Base-by-base conservation (phyloP, 805 yeast genomes). In the Candida mattraensis region DNA sequence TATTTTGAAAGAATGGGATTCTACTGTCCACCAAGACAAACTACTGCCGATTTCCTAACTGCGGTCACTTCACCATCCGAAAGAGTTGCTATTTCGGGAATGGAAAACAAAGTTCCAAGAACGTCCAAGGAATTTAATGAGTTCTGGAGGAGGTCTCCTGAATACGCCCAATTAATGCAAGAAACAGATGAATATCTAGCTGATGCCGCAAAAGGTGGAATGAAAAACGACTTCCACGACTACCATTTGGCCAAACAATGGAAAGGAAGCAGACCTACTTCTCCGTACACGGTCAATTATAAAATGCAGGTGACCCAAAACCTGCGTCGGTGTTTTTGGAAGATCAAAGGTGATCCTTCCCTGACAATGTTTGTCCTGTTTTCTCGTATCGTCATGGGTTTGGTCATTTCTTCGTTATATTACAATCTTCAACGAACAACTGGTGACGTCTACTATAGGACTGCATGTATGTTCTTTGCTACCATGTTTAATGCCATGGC, bases 381-480 rank as follows among this genome's bases (percentile, higher is more conserved):
- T 34, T 72, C 76, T 32, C 71, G 78, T 45, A 56, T 69, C 9
- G 48, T 66, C 8, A 76, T 78, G 78, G 76, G 78, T 19, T 60
- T 80, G 38, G 58, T 80, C 24, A 55, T 75, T 28, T 67, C 80
- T 20, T 78, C 85, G 2, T 68, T 80, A 46, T 80, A 76, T 48
- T 78, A 74, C 58, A 74, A 78, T 46, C 50, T 76, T 44, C 30
- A 45, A 7, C 42, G 53, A 12, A 54, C 54, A 18, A 72, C 84
- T 0, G 58, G 50, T 0, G 68, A 77, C 2, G 72, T 79, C 45
- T 77, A 69, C 54, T 66, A 61, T 48, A 65, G 87, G 53, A 72
- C 79, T 48, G 77, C 87, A 26, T 71, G 80, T 29, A 64, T 83
- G 68, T 84, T 83, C 61, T 80, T 80, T 56, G 80, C 83, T 15